Percentiles rank a stretch among this genome's conserved stretches.
Conservation (phyloP, 2,329 filamentous ascomycete species). For the Aspergillus glaucus region DNA sequence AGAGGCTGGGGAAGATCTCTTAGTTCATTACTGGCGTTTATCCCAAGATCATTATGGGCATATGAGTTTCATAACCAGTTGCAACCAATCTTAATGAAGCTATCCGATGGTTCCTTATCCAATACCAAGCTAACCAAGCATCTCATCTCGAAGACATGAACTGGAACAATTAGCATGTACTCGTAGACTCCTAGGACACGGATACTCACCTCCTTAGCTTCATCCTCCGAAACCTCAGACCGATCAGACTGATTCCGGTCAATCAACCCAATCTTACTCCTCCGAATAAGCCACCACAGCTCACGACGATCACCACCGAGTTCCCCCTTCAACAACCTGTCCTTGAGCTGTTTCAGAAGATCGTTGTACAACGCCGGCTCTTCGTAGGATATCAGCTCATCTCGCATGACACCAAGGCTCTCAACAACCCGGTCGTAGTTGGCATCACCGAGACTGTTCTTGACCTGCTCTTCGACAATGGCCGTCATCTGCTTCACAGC, state of each 20-base stretch:
- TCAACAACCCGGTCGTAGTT: constrained; percentile 71
- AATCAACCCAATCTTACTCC: constrained; percentile 65
- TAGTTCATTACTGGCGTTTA: constrained; percentile 12
- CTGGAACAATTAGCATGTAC: constrained; percentile 1
- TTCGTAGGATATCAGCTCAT: constrained; percentile 69
- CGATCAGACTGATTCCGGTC: constrained; percentile 55
- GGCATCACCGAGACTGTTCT: constrained; percentile 65
- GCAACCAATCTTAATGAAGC: neutral
- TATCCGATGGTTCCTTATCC: neutral
- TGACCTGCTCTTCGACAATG: constrained; percentile 64
- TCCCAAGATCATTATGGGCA: neutral
- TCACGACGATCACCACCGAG: constrained; percentile 72
- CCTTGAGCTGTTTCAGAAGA: constrained; percentile 66
- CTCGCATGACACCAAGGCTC: constrained; percentile 68
- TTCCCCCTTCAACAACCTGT: constrained; percentile 60
- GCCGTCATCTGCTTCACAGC: constrained; percentile 67
- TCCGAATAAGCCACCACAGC: constrained; percentile 72
- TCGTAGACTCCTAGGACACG: neutral
- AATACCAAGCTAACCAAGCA: neutral
- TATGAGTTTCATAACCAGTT: neutral
- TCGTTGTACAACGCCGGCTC: constrained; percentile 70
- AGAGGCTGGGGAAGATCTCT: constrained; percentile 42
- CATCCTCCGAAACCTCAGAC: constrained; percentile 62
- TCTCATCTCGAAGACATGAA: constrained; percentile 12
- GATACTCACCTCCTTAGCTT: constrained; percentile 54